Evolutionary conservation across 352 stramenopile species (phyloP).

Genomic region (Pythium folliculosum): DNA sequence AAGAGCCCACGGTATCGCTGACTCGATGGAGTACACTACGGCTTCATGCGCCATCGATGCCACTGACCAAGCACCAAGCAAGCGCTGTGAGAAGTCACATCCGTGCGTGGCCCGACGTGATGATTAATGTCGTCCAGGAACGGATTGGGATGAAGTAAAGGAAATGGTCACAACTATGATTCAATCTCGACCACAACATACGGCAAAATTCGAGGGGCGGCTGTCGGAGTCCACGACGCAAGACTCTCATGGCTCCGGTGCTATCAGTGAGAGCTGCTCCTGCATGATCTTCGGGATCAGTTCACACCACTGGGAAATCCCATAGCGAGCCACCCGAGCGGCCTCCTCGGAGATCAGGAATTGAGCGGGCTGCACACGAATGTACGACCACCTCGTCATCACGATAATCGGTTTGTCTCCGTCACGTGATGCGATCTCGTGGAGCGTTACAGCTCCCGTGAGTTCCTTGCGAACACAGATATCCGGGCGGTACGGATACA

Average conservation of each 20-base stretch:
- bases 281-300: background rate
- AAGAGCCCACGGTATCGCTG: background rate
- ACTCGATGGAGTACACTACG: background rate
- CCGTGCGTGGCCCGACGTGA: background rate
- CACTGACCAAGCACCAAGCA: background rate
- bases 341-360: background rate
- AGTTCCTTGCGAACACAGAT: slow-evolving; percentile 10
- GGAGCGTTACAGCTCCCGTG: background rate
- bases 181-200: no score
- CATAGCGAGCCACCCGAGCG: background rate
- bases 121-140: background rate
- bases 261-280: background rate
- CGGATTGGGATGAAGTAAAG: background rate
- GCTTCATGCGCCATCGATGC: background rate
- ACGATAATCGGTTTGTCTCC: background rate
- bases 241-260: background rate
- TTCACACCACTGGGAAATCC: background rate
- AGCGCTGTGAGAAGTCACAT: background rate
- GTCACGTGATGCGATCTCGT: background rate
- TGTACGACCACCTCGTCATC: background rate
- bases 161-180: no score
- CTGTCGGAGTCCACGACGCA: no score
- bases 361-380: background rate
- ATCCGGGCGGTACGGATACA: slow-evolving; percentile 18
- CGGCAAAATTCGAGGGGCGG: no score